Evolutionary conservation across 2,329 filamentous ascomycete genomes (phyloP).

Genomic region (Alternaria metachromatica): DNA sequence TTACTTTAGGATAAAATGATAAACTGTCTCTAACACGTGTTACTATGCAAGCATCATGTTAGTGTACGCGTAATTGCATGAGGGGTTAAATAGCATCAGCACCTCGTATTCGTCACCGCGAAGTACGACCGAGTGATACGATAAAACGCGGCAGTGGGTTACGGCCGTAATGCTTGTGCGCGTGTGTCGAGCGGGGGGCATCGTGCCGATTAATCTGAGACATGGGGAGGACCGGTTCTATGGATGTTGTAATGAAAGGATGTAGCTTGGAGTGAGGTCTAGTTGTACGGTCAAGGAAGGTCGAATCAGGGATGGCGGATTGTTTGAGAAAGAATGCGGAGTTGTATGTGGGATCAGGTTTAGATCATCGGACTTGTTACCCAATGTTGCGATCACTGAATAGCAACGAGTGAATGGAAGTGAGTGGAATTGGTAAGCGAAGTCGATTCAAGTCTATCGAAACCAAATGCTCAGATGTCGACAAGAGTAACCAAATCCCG

Average conservation of each 20-base stretch:
- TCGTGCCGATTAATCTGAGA: not conserved
- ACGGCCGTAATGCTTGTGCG: not conserved
- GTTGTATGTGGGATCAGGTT: not conserved
- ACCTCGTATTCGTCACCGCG: not conserved
- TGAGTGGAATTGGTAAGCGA: not conserved
- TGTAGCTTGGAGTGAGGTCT: not conserved
- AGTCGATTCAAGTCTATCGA: not conserved
- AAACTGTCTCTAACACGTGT: not conserved
- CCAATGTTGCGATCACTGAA: not conserved
- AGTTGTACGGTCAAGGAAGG: not conserved
- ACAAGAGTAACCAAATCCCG: not conserved
- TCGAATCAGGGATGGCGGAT: not conserved
- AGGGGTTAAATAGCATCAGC: not conserved
- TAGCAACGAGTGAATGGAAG: not conserved
- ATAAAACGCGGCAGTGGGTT: not conserved
- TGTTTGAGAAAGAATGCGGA: not conserved
- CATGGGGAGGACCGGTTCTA: not conserved
- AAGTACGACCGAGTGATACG: not conserved
- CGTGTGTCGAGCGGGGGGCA: not conserved
- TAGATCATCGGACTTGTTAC: not conserved
- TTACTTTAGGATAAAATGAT: not conserved
- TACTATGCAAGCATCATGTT: not conserved
- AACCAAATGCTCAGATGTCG: not conserved
- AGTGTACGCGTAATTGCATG: not conserved
- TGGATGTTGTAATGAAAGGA: not conserved